Evolutionary conservation across 306 rosid species (phyloP), one percentile per base, ranked within the genome.

Genomic region (Cucurbita moschata): DNA sequence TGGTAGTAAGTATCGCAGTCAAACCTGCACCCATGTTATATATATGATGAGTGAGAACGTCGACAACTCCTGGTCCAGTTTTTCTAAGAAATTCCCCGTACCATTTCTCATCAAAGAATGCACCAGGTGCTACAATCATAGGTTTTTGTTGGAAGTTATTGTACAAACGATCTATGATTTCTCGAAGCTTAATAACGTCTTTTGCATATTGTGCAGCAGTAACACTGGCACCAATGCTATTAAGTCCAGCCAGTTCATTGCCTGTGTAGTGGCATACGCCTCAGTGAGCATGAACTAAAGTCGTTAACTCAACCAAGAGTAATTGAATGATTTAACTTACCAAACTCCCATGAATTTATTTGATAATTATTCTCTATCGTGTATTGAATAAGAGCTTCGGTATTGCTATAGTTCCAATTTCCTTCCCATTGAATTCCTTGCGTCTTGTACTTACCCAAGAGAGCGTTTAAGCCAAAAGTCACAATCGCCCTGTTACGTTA

Each of bases 281-380:
- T 13, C 38, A 61, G 37, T 55, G 10, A 16, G 26, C 60, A 18
- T 8, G 21, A 42, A 53, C 2, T 53, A 23, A n/a, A 55, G 8
- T 42, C 4, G 8, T 4, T 0, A 40, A 38, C 16, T 10, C 21
- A 64, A 65, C 4, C 8, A 3, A 39, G 7, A 35, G 49, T 30
- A 2, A 44, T 44, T 10, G 11, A 44, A 10, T 44, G 2, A 44
- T 44, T 3, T 10, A 9, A 44, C 49, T 44, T 44, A 92, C 98
- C 98, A 72, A 86, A 89, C 66, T 92, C 98, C 96, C 96, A 92
- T 44, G 98, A 89, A 79, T 85, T 84, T 43, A 92, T 92, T 38
- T 82, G 44, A 81, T 89, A 88, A 71, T 88, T 84, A 75, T 85
- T 88, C 11, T 89, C 84, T 62, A 87, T 5, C 4, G 96, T 87